Conservation (phyloP, 2,329 filamentous ascomycete species). For the Gremmenia infestans region DNA sequence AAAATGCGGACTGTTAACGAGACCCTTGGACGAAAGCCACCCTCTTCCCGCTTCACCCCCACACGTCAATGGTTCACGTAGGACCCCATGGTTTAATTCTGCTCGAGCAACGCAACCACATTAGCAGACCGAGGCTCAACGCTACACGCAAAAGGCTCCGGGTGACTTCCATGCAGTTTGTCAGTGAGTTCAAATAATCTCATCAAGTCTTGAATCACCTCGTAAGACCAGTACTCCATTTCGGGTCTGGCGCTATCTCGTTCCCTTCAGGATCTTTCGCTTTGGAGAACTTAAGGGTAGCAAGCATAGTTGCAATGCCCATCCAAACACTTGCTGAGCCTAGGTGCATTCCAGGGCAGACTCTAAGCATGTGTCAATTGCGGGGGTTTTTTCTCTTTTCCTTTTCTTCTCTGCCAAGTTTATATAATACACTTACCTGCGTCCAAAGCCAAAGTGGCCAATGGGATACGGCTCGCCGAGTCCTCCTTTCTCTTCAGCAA, state of each 20-base stretch:
- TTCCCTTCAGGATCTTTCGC: slow-evolving; percentile 32
- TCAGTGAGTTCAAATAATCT: too few species aligned
- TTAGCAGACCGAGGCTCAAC: too few species aligned
- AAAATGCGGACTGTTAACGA: too few species aligned
- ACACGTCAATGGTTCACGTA: too few species aligned
- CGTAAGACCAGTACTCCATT: slow-evolving; percentile 1
- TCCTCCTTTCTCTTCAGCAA: slow-evolving; percentile 31
- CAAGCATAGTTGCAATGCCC: slow-evolving; percentile 36
- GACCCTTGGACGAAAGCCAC: too few species aligned
- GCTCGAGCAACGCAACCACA: too few species aligned
- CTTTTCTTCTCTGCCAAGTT: background rate
- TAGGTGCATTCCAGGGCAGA: slow-evolving; percentile 45
- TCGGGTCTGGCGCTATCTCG: slow-evolving; percentile 20
- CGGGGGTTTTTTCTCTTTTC: background rate
- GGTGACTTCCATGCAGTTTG: too few species aligned
- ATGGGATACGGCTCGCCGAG: slow-evolving; percentile 41
- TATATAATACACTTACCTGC: slow-evolving; percentile 18
- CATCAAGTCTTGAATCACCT: background rate
- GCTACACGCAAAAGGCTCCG: too few species aligned
- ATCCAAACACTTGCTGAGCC: slow-evolving; percentile 41
- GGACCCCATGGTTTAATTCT: too few species aligned
- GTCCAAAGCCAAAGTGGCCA: slow-evolving; percentile 48
- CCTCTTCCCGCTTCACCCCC: too few species aligned
- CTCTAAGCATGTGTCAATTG: slow-evolving; percentile 25
- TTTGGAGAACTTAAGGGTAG: slow-evolving; percentile 33